phyloP scores from a whole-genome alignment of 208 protist species.

The Leishmania tropica region DNA sequence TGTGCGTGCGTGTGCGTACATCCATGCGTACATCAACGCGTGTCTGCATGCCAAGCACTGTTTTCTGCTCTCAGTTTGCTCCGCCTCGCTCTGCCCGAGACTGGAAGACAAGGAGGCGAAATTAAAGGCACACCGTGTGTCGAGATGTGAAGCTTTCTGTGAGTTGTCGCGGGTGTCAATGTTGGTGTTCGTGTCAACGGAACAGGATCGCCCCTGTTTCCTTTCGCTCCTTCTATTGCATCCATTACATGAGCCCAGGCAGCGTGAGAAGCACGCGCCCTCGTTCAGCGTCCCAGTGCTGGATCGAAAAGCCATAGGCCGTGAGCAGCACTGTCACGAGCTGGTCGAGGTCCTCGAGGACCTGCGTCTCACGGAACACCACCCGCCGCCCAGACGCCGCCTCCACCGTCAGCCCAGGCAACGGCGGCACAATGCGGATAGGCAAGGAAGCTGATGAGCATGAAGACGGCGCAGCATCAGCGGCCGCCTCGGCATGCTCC shows the following conservation, averaged over 20 bases:
- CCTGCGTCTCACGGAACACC: conserved; percentile 33
- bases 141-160: not conserved
- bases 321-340: conserved; percentile 58
- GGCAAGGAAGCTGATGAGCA: not conserved
- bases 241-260: conserved; percentile 6
- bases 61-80: not conserved
- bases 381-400: conserved; percentile 23
- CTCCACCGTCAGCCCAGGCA: conserved; percentile 43
- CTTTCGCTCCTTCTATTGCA: not conserved
- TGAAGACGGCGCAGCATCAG: conserved; percentile 5
- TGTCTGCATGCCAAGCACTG: not conserved
- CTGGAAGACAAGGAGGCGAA: not conserved
- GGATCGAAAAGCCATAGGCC: conserved; percentile 66
- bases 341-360: conserved; percentile 58
- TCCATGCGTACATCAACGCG: not conserved
- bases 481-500: not conserved
- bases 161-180: not conserved
- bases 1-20: not conserved
- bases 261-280: conserved; percentile 60
- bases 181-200: not conserved
- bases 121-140: not conserved
- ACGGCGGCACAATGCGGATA: conserved; percentile 41
- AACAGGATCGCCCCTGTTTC: not conserved
- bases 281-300: conserved; percentile 63
- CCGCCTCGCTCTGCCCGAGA: not conserved